Conservation (phyloP, 306 rosid species). For the Arachis hypogaea region DNA sequence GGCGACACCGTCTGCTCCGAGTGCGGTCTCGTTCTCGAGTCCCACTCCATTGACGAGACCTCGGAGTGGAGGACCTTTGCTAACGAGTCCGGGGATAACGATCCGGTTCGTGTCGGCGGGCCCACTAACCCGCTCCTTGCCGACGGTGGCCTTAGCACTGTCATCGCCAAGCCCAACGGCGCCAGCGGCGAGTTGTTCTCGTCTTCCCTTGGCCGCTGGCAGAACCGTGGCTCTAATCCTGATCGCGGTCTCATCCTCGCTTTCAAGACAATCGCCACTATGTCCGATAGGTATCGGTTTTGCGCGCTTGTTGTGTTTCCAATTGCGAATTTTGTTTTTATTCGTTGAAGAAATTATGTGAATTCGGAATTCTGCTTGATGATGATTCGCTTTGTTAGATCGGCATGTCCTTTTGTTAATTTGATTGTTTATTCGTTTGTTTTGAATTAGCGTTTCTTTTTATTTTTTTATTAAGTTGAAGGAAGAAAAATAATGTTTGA, state of each 20-base stretch:
- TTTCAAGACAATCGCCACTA: constrained; percentile 89
- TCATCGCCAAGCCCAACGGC: constrained; percentile 87
- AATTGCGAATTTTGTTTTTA: too few relatives aligned
- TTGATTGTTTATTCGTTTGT: too few relatives aligned
- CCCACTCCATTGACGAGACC: constrained; percentile 93
- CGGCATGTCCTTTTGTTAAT: neutral
- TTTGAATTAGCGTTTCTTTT: too few relatives aligned
- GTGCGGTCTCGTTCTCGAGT: constrained; percentile 89
- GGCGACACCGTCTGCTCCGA: constrained; percentile 94
- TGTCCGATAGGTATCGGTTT: constrained; percentile 80
- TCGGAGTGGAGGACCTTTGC: constrained; percentile 96
- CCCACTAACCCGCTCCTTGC: constrained; percentile 83
- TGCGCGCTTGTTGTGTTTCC: neutral
- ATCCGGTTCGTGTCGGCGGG: constrained; percentile 95
- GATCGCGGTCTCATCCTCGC: constrained; percentile 89
- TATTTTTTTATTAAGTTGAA: too few relatives aligned
- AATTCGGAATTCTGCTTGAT: neutral
- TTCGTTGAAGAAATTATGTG: too few relatives aligned
- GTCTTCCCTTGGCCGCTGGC: constrained; percentile 93
- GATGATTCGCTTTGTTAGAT: neutral
- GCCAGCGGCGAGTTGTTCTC: constrained; percentile 81
- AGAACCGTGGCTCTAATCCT: constrained; percentile 91
- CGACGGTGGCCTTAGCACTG: constrained; percentile 91
- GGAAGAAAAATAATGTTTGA: neutral
- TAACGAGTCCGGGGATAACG: constrained; percentile 93